These are phyloP conservation scores for Aspergillus eucalypticola DNA, from an alignment of 2,329 filamentous ascomycete genomes.

Conservation along the genomic window DNA sequence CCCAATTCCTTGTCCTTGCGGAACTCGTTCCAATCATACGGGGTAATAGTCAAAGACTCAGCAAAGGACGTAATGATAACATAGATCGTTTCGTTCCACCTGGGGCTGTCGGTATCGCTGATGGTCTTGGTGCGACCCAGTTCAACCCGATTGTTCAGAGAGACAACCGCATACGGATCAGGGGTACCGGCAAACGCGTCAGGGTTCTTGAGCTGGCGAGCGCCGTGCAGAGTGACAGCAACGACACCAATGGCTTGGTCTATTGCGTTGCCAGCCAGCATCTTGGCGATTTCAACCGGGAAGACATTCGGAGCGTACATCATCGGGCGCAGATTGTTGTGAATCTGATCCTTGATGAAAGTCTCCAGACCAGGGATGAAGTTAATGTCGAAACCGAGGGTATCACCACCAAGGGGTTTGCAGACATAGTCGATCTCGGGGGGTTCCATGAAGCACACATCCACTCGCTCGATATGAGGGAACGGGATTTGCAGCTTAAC, in stretches of 20 bases:
- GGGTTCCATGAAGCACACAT: conserved; percentile 89
- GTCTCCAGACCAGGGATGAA: conserved; percentile 92
- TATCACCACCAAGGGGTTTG: conserved; percentile 94
- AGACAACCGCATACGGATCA: conserved; percentile 85
- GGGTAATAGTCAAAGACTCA: conserved; percentile 78
- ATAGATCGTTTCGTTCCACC: conserved; percentile 97
- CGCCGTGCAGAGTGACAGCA: conserved; percentile 86
- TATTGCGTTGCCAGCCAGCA: conserved; percentile 89
- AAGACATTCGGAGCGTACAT: conserved; percentile 99
- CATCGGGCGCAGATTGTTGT: conserved; percentile 90
- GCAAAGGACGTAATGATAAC: conserved; percentile 90
- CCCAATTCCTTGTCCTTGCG: conserved; percentile 97
- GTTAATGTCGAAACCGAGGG: conserved; percentile 96
- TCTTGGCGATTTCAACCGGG: conserved; percentile 97
- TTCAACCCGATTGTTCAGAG: conserved; percentile 77
- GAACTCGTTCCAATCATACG: conserved; percentile 93
- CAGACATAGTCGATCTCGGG: conserved; percentile 95
- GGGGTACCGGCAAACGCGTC: conserved; percentile 91
- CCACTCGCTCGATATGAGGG: conserved; percentile 90
- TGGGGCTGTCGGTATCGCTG: conserved; percentile 78
- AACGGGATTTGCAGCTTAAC: conserved; percentile 96
- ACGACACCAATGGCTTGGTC: conserved; percentile 95
- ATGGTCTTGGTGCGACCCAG: conserved; percentile 88
- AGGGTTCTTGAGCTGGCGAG: conserved; percentile 87
- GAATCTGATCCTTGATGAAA: conserved; percentile 96